Evolutionary conservation across 164 flowering plant species (phyloP), one percentile per base, ranked within the genome.

Genomic region (Annona cherimola): DNA sequence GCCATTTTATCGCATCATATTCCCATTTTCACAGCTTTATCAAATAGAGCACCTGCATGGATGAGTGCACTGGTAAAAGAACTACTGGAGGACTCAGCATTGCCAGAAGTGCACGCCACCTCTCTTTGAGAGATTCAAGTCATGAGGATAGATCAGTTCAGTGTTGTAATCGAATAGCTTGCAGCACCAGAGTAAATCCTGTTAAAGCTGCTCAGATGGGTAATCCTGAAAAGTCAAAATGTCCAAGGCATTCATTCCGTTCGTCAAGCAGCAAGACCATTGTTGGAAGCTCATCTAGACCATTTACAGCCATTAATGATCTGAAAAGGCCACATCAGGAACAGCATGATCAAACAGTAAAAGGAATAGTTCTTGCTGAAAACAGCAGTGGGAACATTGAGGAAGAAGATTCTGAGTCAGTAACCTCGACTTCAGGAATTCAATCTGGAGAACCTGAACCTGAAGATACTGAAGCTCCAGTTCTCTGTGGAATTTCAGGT

Each of bases 141-240:
- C 78, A 64, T 64, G 81, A 73, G 65, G 85, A 79, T 63, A 78
- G 73, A 73, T 80, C 71, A 66, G 75, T 73, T 79, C 91, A 83
- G 71, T 79, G 76, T 59, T 90, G 98, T 79, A 89, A 78, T 46
- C 80, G 90, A 69, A 69, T 84, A 55, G 90, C 90, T 62, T 91
- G 98, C 79, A 87, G 87, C 76, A 88, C 85, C 69, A 84, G 92
- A 71, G 74, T 84, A 77, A 85, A 86, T 63, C 68, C 85, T 54
- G 73, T 66, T 61, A 87, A 76, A 69, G 78, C 76, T 61, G 61
- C 71, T 35, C 81, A 76, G 59, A 67, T 67, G 71, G 83, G 82
- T 45, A 74, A 60, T 55, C 75, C 76, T 3, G 89, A 80, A 3
- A 91, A 79, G 73, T 46, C 79, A 50, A 89, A 82, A 76, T 70